Evolutionary conservation across 805 yeast genomes (phyloP), one percentile per base, ranked within the genome.

Genomic region (Monosporozyma servazzii): DNA sequence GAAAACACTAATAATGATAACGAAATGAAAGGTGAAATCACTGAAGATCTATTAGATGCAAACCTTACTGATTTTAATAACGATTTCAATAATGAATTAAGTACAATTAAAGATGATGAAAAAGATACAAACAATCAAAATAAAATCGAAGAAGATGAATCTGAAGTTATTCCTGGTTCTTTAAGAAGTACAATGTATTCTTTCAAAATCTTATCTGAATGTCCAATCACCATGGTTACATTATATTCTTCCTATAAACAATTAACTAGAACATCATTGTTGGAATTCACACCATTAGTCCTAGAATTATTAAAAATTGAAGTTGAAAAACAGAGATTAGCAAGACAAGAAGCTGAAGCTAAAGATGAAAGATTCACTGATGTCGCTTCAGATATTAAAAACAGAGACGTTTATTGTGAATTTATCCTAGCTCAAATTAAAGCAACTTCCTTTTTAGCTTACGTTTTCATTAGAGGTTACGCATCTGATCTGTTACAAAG

Each of bases 141-240:
- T 18, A 42, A 48, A 7, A 43, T 23, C 10, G 45, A 45, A 21
- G 23, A 21, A 21, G 27, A 10, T 13, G 45, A 33, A n/a, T 3
- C 15, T 10, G 15, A 47, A 29, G 18, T 45, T 4, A 36, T 42
- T 3, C 30, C 53, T 9, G 81, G 81, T 53, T 71, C 76, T 2
- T 72, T 89, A 50, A 76, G 77, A 44, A 78, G 77, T 54, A 84
- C 96, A 4, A 78, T 87, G 77, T 75, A 67, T 56, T 89, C 97
- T 1, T 91, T 93, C 75, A 90, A 89, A 64, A 88, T 91, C 13
- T 76, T 93, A 53, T 87, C 96, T 0, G 99, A 93, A 66, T 90
- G 98, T 64, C 99, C 99, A 9, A 91, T 93, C 40, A 89, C 96
- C 3, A 86, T 93, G 83, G 99, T 93, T 3, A 81, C 96, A 7